These are phyloP conservation scores for Cadophora sp. DNA, from an alignment of 2,329 filamentous ascomycete species.

Conservation along the genomic window DNA sequence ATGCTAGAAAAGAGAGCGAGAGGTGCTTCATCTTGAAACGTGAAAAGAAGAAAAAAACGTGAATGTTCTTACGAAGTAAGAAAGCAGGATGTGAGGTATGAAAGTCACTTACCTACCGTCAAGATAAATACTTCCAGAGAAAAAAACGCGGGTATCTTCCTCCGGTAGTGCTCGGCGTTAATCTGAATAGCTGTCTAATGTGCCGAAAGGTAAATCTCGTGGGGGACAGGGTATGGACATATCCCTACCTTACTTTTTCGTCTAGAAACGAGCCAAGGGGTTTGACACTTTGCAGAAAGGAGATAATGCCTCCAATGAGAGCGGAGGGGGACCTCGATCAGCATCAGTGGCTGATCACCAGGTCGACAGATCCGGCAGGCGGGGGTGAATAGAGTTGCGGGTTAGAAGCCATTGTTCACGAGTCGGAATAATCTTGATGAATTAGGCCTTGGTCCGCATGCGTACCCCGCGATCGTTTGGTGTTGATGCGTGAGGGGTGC, in stretches of 20 bases:
- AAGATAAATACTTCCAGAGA: background rate
- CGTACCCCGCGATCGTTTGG: slow-evolving; percentile 26
- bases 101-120: background rate
- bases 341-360: slow-evolving; percentile 21
- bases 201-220: slow-evolving; percentile 9
- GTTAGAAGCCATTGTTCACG: slow-evolving; percentile 9
- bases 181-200: slow-evolving; percentile 17
- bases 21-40: slow-evolving; percentile 27
- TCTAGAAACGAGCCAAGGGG: background rate
- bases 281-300: background rate
- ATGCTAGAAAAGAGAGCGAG: slow-evolving; percentile 27
- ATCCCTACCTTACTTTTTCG: background rate
- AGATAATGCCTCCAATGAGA: background rate
- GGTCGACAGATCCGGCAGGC: slow-evolving; percentile 9
- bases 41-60: background rate
- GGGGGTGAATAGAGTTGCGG: slow-evolving; percentile 19
- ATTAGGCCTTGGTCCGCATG: slow-evolving; percentile 5
- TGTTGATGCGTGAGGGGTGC: slow-evolving; percentile 16
- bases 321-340: background rate
- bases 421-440: background rate
- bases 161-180: slow-evolving; percentile 18
- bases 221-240: background rate
- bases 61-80: background rate
- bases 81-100: background rate
- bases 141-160: background rate